These are phyloP conservation scores for Kwoniella botswanensis DNA, from an alignment of 768 basidiomycete genomes.

Conservation along the genomic window DNA sequence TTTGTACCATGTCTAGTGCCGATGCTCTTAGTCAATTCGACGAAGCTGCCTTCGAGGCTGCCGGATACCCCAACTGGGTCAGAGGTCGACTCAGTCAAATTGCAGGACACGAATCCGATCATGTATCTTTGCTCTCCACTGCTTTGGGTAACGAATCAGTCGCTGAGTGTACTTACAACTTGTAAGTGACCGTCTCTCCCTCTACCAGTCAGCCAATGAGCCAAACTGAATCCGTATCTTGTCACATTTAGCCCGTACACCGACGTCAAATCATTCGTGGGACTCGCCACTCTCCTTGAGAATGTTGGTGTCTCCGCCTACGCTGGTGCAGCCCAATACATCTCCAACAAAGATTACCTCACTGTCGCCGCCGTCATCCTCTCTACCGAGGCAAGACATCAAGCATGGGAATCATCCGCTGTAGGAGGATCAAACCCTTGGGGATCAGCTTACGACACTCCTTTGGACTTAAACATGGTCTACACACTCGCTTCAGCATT, in stretches of 20 bases:
- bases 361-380: slow-evolving; percentile 68
- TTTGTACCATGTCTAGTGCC: slow-evolving; percentile 17
- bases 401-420: slow-evolving; percentile 66
- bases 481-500: slow-evolving; percentile 63
- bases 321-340: slow-evolving; percentile 64
- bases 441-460: slow-evolving; percentile 63
- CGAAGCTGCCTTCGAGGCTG: slow-evolving; percentile 62
- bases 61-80: slow-evolving; percentile 62
- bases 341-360: slow-evolving; percentile 61
- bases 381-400: slow-evolving; percentile 68
- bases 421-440: slow-evolving; percentile 63
- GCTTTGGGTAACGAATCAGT: slow-evolving; percentile 63
- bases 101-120: slow-evolving; percentile 64
- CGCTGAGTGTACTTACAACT: slow-evolving; percentile 66
- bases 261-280: slow-evolving; percentile 63
- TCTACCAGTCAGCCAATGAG: background rate
- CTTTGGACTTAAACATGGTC: slow-evolving; percentile 61
- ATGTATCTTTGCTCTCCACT: slow-evolving; percentile 65
- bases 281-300: slow-evolving; percentile 65
- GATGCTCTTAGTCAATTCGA: slow-evolving; percentile 62
- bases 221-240: background rate
- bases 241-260: slow-evolving; percentile 58
- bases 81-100: slow-evolving; percentile 64
- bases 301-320: slow-evolving; percentile 67
- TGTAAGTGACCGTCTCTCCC: slow-evolving; percentile 51